Evolutionary conservation across 1,284 basidiomycete genomes (phyloP).

Genomic region (Tylopilus orsonianus): DNA sequence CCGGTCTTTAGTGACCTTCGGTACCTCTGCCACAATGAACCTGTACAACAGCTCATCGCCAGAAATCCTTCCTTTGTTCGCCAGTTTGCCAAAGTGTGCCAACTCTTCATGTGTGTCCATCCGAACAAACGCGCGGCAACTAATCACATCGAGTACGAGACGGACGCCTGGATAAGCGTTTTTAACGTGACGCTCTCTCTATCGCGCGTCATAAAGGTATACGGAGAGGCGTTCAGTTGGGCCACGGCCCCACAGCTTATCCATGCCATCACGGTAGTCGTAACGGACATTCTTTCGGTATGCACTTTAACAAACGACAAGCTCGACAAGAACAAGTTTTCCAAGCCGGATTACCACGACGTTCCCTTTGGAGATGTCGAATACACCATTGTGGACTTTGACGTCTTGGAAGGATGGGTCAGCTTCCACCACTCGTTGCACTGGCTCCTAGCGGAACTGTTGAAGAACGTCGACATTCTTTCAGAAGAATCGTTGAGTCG

Average conservation of each 20-base stretch:
- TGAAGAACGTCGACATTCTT: conserved; percentile 76
- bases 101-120: conserved; percentile 89
- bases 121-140: conserved; percentile 82
- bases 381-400: conserved; percentile 71
- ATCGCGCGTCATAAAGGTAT: conserved; percentile 83
- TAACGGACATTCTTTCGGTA: conserved; percentile 73
- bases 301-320: conserved; percentile 64
- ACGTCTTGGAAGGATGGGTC: conserved; percentile 79
- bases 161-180: conserved; percentile 91
- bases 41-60: conserved; percentile 77
- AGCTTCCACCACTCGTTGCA: conserved; percentile 96
- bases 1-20: conserved; percentile 85
- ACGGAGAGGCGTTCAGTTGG: conserved; percentile 76
- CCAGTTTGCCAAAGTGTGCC: conserved; percentile 64
- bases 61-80: conserved; percentile 53
- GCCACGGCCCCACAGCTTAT: conserved; percentile 62
- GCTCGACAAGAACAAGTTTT: conserved; percentile 66
- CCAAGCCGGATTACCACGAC: conserved; percentile 58
- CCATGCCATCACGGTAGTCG: conserved; percentile 67
- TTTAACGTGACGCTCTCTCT: conserved; percentile 91
- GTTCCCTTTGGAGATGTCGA: conserved; percentile 62
- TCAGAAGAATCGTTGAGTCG: conserved; percentile 52
- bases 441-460: conserved; percentile 88
- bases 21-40: conserved; percentile 72
- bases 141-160: conserved; percentile 90